Evolutionary conservation across 345 rosid species (phyloP), one percentile per base, ranked within the genome.

Genomic region (Cochlearia excelsa): DNA sequence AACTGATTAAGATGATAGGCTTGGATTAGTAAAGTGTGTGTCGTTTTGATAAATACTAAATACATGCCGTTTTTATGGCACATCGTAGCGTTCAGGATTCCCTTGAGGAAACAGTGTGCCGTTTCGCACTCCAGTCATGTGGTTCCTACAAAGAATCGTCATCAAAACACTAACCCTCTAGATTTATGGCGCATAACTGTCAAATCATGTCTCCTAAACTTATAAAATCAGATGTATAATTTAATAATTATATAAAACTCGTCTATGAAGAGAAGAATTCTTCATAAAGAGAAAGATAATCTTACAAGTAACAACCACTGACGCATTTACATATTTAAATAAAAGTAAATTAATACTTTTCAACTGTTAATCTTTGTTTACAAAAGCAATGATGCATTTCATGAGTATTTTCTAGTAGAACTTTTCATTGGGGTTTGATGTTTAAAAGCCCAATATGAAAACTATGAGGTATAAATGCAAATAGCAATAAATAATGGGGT

Each of bases 251-350:
- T 38, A 3, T 4, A 38, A 38, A 38, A 38, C 2, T 38, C 7
- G 7, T 38, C 37, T 38, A 6, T 4, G 7, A 43, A 33, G 29
- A 43, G 28, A 30, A 30, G 2, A 48, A 39, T 56, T 56, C 26
- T 31, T 66, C 23, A 3, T n/a, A 1, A 39, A 16, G 6, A 26
- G 26, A 66, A 48, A 66, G 9, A 40, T 41, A 49, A 57, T 40
- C 30, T 30, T 40, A 57, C 64, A 57, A 66, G 70, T 35, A 54
- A 46, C 55, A 54, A 29, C 28, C 49, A 49, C 26, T 66, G 63
- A 66, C 43, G 43, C 33, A 30, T 34, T 67, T 67, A 9, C 23
- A 52, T 9, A 30, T 68, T 0, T 23, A 35, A 35, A 47, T 39
- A 41, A 4, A 10, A 26, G 41, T 7, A 44, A 31, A 26, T 2